These are phyloP conservation scores for Paxillus involutus DNA, from an alignment of 768 basidiomycete species.

Conservation along the genomic window DNA sequence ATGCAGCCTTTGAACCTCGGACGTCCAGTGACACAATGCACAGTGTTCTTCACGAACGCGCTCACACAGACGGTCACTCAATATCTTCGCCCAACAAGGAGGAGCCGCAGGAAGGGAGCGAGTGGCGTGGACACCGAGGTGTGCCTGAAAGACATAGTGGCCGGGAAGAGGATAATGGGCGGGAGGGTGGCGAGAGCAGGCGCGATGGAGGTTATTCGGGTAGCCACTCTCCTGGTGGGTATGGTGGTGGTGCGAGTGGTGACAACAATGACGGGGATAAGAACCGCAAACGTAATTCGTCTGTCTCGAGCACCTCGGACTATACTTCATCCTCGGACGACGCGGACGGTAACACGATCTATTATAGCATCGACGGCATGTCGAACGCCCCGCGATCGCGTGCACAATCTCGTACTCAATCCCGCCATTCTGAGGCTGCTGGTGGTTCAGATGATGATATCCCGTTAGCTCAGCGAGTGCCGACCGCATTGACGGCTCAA, in stretches of 20 bases:
- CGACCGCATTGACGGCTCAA: conserved; percentile 81
- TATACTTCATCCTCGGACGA: conserved; percentile 42
- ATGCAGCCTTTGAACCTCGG: conserved; percentile 39
- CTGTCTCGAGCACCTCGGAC: conserved; percentile 34
- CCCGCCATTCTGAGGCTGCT: conserved; percentile 20
- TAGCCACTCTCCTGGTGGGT: conserved; percentile 16
- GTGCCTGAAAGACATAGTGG: conserved; percentile 14
- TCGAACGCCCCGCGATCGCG: conserved; percentile 24
- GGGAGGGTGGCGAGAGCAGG: conserved; percentile 3
- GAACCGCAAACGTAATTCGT: conserved; percentile 27
- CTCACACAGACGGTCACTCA: not conserved
- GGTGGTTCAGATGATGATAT: conserved; percentile 70
- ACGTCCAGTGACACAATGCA: conserved; percentile 41
- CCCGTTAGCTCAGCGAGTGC: conserved; percentile 80
- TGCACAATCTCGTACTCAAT: conserved; percentile 20
- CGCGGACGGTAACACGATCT: conserved; percentile 40
- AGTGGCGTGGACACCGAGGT: conserved; percentile 19
- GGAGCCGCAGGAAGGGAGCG: conserved; percentile 13
- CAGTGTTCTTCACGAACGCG: conserved; percentile 2
- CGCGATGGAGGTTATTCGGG: conserved; percentile 18
- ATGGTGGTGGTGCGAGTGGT: conserved; percentile 37
- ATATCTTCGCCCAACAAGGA: conserved; percentile 1
- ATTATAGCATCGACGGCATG: conserved; percentile 42
- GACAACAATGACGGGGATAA: conserved; percentile 39
- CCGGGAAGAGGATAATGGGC: conserved; percentile 11